Base-by-base conservation (phyloP, 352 stramenopile genomes). In the Globisporangium megalacanthum region DNA sequence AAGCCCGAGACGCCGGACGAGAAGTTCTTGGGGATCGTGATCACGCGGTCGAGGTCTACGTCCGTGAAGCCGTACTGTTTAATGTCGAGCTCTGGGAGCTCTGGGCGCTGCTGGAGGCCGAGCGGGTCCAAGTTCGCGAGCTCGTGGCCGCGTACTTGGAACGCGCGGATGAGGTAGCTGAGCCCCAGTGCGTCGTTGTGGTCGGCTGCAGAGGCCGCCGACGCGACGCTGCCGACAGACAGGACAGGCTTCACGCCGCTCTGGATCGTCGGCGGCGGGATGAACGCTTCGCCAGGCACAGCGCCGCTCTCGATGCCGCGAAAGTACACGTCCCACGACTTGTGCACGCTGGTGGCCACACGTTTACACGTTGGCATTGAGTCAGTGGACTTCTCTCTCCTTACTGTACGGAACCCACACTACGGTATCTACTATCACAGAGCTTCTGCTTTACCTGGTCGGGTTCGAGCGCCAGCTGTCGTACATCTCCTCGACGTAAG, bases 401-500 rank as follows among this genome's bases (percentile, higher is more conserved):
- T 4, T 29, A 29, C 25, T 29, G 25, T 29, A 29, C 25, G 25
- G 25, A 29, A 29, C 25, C 25, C 25, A n/a, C 25, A 29, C 25
- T 29, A 29, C 25, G 25, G 25, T 29, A 29, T 29, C 25, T 29
- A 29, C 25, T 29, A 29, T 29, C 25, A 29, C 25, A 29, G 25
- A 29, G 25, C 25, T 29, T 29, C 4, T 29, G 1, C 25, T 29
- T 29, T 58, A 87, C 64, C 77, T 96, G 9, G 75, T 70, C 0
- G 94, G 94, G 76, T 99, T 84, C 44, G 66, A 61, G 60, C 92
- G 86, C 83, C 96, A 99, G 54, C 73, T 78, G 49, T 94, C 79
- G 67, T 98, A 98, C 97, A 99, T 99, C 61, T 97, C 82, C 72
- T 99, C 97, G 22, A 98, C 89, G 75, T 99, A 99, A 33, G 98